Evolutionary conservation across 2,329 filamentous ascomycete species (phyloP), one percentile per base, ranked within the genome.

Genomic region (Orbilia brochopaga): DNA sequence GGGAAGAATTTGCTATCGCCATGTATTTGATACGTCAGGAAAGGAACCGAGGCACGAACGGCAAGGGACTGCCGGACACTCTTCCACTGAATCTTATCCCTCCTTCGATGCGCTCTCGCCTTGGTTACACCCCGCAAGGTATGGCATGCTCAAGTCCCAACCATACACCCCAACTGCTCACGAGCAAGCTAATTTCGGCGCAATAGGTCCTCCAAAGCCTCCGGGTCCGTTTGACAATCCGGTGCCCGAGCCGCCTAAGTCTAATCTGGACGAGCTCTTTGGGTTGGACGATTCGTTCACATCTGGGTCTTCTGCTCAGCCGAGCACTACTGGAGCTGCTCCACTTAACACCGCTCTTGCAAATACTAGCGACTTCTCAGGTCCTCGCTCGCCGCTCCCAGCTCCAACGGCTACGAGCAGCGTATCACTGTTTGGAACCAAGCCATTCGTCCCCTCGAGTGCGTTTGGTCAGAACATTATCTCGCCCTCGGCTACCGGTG

Each of bases 1-100:
- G 86, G 76, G 94, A 99, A 75, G 92, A 96, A 76, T 99, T 99
- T 78, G 92, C 94, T 0, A 92, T 99, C 52, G 93, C 94, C 59
- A 97, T 99, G 92, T 95, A 95, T 78, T 83, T 99, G 56, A 97
- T 99, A 76, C 87, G 92, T 73, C 90, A 96, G 79, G 92, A 97
- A 79, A 86, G 92, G 60, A 89, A 85, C 74, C 89, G 88, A 73
- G 83, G 84, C 17, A 78, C 81, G 32, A 81, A 81, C 44, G 75
- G 75, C 8, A 73, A 74, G 35, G 82, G 86, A 27, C 80, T 97
- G 32, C 94, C 94, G 1, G 83, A 88, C 21, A 84, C 86, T n/a
- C 81, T 99, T 46, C 92, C 93, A 8, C 83, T 88, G 0, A 92
- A 89, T 75, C 82, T 97, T 42, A 85, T 97, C 30, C 94, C 94